Base-by-base conservation (phyloP, 352 stramenopile species). In the Phytophthora fragariaefolia region DNA sequence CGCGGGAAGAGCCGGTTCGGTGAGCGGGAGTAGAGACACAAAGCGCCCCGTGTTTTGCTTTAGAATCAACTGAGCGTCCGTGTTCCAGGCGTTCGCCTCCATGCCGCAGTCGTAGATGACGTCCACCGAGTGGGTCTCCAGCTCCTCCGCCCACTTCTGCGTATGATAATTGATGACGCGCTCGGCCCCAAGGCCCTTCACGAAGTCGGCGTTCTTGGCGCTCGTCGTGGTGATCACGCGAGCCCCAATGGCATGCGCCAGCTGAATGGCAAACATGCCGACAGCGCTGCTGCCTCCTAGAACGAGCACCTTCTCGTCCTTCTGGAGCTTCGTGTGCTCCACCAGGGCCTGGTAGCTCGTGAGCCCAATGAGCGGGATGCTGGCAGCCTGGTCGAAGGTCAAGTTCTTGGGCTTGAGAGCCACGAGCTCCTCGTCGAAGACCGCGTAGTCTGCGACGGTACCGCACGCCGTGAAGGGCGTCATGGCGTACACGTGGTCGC, bases 301-400 rank as follows among this genome's bases (percentile, higher is more conserved):
- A 49, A 89, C 76, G 4, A 87, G 63, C 61, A 87, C 70, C 18
- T 52, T 71, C 27, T 85, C 49, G n/a, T 63, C 77, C n/a, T 67
- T 58, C 58, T 83, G 50, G 1, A 87, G 50, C 50, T 82, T 74
- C n/a, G 60, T 55, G 38, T 81, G 63, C 7, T 80, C 50, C 52
- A 24, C 22, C 0, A 86, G 58, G 7, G 64, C 70, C 38, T 85
- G 77, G 57, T 79, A 79, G 43, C 69, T 80, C 0, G 80, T 86
- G 3, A 76, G 66, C 1, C 55, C 67, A 1, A 68, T 70, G 6
- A 80, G 42, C 0, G 80, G 76, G 18, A 84, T 60, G 26, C 49
- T 64, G 1, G 76, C 69, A 12, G 80, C 77, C 26, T 85, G 32
- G 12, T 80, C 66, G 32, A 87, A 87, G 27, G 60, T 74, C 10